Base-by-base conservation (phyloP, 371 early-diverging fungal species). In the Sporodiniella umbellata region DNA sequence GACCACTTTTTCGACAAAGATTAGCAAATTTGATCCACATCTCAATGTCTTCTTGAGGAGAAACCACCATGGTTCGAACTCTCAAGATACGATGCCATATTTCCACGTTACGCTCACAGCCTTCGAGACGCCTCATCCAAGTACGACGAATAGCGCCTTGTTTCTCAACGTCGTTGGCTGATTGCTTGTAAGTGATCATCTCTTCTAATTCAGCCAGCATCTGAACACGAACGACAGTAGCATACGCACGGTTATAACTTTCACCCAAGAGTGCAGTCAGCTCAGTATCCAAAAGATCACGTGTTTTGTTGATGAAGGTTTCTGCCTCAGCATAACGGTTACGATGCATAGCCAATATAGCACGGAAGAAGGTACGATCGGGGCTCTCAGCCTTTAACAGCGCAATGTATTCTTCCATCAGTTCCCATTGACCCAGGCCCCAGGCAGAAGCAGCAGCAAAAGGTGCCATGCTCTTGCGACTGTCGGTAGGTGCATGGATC, bases 161-260 rank as follows among this genome's bases (percentile, higher is more conserved):
- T 6, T 86, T 77, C 40, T 95, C 91, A 2, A 84, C 81, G 45
- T 92, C 88, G 51, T 93, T 93, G 6, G 84, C 77, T 12, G 80
- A 72, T 44, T 88, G 86, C 58, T 95, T 96, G 70, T 92, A 98
- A 2, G 70, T 68, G 23, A 99, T 90, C 60, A 95, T 91, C 64
- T 99, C 99, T 64, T 99, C 99, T 38, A 99, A 68, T 60, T 99
- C 99, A 0, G 96, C 90, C 45, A 99, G 79, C 94, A 96, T 91
- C 62, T 99, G 99, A 35, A 95, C 92, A 23, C 94, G 85, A 3
- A 98, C 95, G 0, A 96, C 81, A 1, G 75, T 75, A 30, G 76
- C 76, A 68, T 99, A 99, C 0, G 96, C 94, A 28, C 98, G 88
- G 58, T 85, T 92, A 62, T 96, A 98, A 45, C 94, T 94, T 68